Conservation (phyloP, 768 basidiomycete genomes). For the Tubosaeta brunneosetosa region DNA sequence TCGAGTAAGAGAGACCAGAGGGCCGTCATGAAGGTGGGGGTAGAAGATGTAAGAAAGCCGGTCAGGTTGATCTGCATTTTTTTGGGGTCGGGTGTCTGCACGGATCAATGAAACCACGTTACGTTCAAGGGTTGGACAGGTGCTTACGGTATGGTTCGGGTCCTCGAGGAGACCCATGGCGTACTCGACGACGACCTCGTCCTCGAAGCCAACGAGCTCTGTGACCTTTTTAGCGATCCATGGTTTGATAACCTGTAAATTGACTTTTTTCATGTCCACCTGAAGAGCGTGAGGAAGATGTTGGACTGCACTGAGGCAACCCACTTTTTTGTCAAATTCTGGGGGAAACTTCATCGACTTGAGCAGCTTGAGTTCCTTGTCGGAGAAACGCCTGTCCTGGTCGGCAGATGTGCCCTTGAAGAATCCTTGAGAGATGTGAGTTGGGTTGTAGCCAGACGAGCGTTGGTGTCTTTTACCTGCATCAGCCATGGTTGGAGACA, state of each 20-base stretch:
- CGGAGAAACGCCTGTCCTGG: conserved; percentile 89
- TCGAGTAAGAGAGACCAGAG: conserved; percentile 93
- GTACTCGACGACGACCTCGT: conserved; percentile 96
- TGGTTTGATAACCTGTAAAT: conserved; percentile 83
- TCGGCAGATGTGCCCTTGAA: conserved; percentile 90
- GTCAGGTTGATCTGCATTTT: conserved; percentile 95
- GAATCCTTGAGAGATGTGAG: conserved; percentile 48
- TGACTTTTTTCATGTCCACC: conserved; percentile 97
- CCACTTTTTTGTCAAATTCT: conserved; percentile 82
- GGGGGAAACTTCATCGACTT: conserved; percentile 88
- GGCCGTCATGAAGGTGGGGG: conserved; percentile 78
- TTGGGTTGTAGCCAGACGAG: conserved; percentile 1
- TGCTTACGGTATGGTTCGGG: conserved; percentile 68
- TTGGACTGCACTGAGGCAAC: conserved; percentile 3
- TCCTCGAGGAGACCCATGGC: conserved; percentile 94
- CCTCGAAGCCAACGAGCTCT: conserved; percentile 89
- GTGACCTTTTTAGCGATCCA: conserved; percentile 95
- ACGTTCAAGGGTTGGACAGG: neutral
- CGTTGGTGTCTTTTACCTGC: conserved; percentile 38
- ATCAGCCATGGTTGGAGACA: conserved; percentile 47
- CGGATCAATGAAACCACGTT: neutral
- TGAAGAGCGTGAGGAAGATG: conserved; percentile 20
- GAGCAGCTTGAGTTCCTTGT: conserved; percentile 89
- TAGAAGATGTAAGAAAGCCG: conserved; percentile 87
- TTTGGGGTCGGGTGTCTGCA: conserved; percentile 81